Conservation (phyloP, 441 rosid genomes). For the Macaranga tanarius region DNA sequence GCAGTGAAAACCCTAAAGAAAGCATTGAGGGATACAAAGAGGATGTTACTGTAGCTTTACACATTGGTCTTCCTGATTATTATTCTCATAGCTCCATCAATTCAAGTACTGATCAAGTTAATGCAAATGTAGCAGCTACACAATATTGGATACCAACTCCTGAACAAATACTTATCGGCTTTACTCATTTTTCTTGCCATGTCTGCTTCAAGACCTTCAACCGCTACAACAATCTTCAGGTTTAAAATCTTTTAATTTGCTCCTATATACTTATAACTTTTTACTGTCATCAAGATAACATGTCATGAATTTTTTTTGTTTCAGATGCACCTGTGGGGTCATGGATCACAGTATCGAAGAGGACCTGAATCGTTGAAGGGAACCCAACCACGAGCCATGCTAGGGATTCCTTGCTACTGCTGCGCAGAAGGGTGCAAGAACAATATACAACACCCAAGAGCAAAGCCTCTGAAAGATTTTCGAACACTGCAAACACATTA, state of each 20-base stretch:
- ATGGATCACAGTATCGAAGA: conserved; percentile 76
- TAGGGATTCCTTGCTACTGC: conserved; percentile 78
- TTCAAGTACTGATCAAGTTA: conserved; percentile 15
- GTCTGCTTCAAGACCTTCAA: conserved; percentile 83
- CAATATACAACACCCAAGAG: conserved; percentile 66
- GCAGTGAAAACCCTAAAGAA: conserved; percentile 31
- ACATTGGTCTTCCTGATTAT: conserved; percentile 65
- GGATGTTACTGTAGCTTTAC: conserved; percentile 56
- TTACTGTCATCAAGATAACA: neutral
- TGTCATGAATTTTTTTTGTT: neutral
- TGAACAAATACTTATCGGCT: conserved; percentile 69
- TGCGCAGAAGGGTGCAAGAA: conserved; percentile 77
- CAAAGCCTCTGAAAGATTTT: conserved; percentile 82
- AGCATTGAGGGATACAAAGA: conserved; percentile 32
- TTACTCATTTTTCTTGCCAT: conserved; percentile 75
- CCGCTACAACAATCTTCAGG: conserved; percentile 93
- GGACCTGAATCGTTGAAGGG: conserved; percentile 78
- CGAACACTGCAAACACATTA: conserved; percentile 80
- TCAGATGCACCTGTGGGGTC: conserved; percentile 97
- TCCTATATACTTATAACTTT: too few relatives aligned
- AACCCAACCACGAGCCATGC: conserved; percentile 62
- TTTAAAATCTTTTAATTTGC: conserved; percentile 17
- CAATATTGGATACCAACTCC: conserved; percentile 79
- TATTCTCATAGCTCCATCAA: conserved; percentile 20
- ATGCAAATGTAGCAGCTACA: conserved; percentile 29